These are phyloP conservation scores for Suillus variegatus DNA, from an alignment of 768 basidiomycete genomes.

Conservation along the genomic window DNA sequence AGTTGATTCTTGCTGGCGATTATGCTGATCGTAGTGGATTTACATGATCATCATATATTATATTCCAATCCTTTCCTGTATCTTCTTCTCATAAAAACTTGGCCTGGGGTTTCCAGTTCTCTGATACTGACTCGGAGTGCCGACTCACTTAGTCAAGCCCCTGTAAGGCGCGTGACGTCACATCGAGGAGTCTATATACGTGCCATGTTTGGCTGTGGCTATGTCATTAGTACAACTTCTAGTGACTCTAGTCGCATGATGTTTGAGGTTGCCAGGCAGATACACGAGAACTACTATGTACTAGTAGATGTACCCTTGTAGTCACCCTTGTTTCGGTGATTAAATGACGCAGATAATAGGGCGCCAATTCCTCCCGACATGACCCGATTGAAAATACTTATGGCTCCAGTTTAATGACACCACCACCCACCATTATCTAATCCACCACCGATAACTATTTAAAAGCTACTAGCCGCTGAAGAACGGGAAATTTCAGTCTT, in stretches of 20 bases:
- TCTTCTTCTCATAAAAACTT: too few species aligned
- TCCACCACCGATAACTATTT: background rate
- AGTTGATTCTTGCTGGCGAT: too few species aligned
- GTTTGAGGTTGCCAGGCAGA: background rate
- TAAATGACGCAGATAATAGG: background rate
- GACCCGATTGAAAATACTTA: slow-evolving; percentile 2
- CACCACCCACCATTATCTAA: background rate
- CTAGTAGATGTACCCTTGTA: background rate
- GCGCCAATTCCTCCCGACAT: slow-evolving; percentile 2
- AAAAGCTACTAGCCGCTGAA: background rate
- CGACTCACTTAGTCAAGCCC: background rate
- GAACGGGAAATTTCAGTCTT: background rate
- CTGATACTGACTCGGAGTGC: too few species aligned
- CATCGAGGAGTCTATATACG: background rate
- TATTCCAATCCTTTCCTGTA: too few species aligned
- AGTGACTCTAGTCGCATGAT: background rate
- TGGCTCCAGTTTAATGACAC: background rate
- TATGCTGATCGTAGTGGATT: too few species aligned
- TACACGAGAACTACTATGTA: background rate
- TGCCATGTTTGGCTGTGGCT: background rate
- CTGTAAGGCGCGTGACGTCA: slow-evolving; percentile 1
- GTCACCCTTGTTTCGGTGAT: background rate
- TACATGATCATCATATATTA: too few species aligned
- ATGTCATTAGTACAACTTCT: background rate
- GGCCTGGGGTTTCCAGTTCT: too few species aligned